Evolutionary conservation across 78 protist species (phyloP).

Genomic region (Dictyostelium firmibasis): DNA sequence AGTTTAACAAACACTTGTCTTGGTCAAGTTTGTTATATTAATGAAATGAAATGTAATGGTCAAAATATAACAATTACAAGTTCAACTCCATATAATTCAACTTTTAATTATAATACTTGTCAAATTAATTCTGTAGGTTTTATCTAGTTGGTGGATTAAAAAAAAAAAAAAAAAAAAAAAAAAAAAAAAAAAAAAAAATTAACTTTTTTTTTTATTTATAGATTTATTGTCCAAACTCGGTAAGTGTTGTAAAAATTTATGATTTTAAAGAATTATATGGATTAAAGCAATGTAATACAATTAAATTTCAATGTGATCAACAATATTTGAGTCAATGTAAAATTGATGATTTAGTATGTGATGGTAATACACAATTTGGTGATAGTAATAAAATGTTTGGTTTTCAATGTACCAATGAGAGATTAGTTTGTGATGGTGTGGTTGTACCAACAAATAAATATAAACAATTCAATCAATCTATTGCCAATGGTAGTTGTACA

Average conservation of each 20-base stretch:
- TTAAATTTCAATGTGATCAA: background rate
- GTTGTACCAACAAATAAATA: background rate
- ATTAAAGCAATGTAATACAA: background rate
- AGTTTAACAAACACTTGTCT: background rate
- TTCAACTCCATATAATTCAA: background rate
- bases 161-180: background rate
- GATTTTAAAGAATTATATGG: conserved; percentile 15
- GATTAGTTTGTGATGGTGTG: conserved; percentile 18
- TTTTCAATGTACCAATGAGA: conserved; percentile 4
- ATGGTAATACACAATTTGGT: conserved; percentile 10
- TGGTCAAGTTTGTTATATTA: conserved; percentile 2
- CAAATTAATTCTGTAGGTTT: conserved; percentile 13
- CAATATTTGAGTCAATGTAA: background rate
- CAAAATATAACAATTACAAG: background rate
- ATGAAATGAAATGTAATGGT: conserved; percentile 29
- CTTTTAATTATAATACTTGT: conserved; percentile 1
- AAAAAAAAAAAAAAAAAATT: too few species aligned
- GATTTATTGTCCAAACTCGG: conserved; percentile 17
- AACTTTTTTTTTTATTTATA: background rate
- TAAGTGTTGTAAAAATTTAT: background rate
- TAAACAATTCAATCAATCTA: background rate
- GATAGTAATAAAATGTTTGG: background rate
- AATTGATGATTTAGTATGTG: background rate
- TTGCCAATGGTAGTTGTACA: conserved; percentile 38
- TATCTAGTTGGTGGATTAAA: too few species aligned